Evolutionary conservation across 73 alveolate species (phyloP).

Genomic region (Blepharisma japonicum): DNA sequence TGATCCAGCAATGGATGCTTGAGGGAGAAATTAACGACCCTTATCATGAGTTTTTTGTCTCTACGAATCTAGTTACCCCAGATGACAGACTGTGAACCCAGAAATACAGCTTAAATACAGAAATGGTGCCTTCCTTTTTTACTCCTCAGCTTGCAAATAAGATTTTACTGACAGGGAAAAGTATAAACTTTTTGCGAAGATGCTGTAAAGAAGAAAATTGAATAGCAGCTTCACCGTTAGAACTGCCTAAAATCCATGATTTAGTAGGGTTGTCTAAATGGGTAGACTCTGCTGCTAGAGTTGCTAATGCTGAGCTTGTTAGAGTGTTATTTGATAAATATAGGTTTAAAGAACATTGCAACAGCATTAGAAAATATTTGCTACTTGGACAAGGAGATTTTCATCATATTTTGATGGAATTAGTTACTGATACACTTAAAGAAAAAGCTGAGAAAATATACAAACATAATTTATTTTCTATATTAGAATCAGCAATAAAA

Average conservation of each 20-base stretch:
- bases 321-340: slow-evolving; percentile 67
- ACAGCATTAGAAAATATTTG: slow-evolving; percentile 74
- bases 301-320: slow-evolving; percentile 72
- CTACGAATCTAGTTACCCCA: slow-evolving; percentile 56
- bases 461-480: slow-evolving; percentile 75
- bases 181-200: slow-evolving; percentile 79
- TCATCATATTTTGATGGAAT: slow-evolving; percentile 93
- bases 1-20: slow-evolving; percentile 85
- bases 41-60: slow-evolving; percentile 81
- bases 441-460: slow-evolving; percentile 84
- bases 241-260: no score
- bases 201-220: slow-evolving; percentile 85
- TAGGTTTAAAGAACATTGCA: slow-evolving; percentile 69
- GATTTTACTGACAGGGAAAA: slow-evolving; percentile 82
- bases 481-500: slow-evolving; percentile 76
- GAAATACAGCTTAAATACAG: slow-evolving; percentile 67
- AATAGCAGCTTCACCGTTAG: slow-evolving; percentile 20
- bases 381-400: slow-evolving; percentile 95
- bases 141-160: slow-evolving; percentile 67
- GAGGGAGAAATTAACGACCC: slow-evolving; percentile 88
- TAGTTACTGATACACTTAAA: slow-evolving; percentile 72
- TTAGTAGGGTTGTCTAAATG: slow-evolving; percentile 23
- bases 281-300: slow-evolving; percentile 69
- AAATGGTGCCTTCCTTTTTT: slow-evolving; percentile 84
- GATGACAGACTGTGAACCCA: slow-evolving; percentile 83